A percentile compares a stretch with the other conserved stretches of the same genome.
Evolutionary conservation across 768 basidiomycete genomes (phyloP).

Genomic region (Boletellus emodensis): DNA sequence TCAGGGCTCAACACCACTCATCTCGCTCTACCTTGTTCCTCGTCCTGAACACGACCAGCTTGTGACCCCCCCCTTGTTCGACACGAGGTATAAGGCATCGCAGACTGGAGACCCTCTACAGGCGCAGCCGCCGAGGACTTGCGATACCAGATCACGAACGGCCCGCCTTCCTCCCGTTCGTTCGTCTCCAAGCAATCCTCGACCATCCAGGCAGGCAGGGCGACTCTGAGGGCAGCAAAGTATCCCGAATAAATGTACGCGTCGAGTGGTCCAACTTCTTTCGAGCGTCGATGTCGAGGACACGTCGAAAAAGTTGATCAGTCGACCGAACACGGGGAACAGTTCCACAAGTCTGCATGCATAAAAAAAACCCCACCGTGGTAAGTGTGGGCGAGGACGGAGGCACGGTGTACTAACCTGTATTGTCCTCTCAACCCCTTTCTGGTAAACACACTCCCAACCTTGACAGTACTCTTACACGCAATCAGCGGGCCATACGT

Average conservation of each 20-base stretch:
- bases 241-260: slow-evolving; percentile 88
- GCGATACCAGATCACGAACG: slow-evolving; percentile 78
- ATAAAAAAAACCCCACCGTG: background rate
- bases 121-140: slow-evolving; percentile 27
- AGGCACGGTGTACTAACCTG: slow-evolving; percentile 47
- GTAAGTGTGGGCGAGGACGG: background rate
- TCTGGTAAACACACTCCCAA: slow-evolving; percentile 70
- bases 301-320: slow-evolving; percentile 64
- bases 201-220: slow-evolving; percentile 60
- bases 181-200: slow-evolving; percentile 86
- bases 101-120: slow-evolving; percentile 12
- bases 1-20: slow-evolving; percentile 95
- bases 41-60: slow-evolving; percentile 63
- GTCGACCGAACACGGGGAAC: slow-evolving; percentile 68
- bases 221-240: slow-evolving; percentile 59
- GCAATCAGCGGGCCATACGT: slow-evolving; percentile 46
- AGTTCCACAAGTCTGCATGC: slow-evolving; percentile 58
- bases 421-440: slow-evolving; percentile 72
- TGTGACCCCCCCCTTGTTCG: slow-evolving; percentile 43
- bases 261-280: slow-evolving; percentile 60
- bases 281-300: slow-evolving; percentile 49
- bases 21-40: slow-evolving; percentile 87
- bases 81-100: slow-evolving; percentile 45
- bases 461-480: slow-evolving; percentile 71
- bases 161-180: slow-evolving; percentile 82